phyloP scores from a whole-genome alignment of 805 yeast genomes.

The Metschnikowia matae region DNA sequence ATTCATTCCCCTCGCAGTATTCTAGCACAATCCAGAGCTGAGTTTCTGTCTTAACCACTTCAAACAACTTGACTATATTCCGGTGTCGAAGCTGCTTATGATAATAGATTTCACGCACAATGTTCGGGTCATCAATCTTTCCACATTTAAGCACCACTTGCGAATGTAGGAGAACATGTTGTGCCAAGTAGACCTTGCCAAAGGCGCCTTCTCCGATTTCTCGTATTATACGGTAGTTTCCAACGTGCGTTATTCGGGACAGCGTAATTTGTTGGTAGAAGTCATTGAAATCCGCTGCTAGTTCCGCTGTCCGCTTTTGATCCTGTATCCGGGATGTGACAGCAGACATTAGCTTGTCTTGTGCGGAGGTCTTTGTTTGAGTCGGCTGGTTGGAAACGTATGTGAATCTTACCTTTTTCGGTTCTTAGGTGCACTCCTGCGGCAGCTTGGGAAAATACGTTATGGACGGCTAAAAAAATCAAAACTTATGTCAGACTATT shows the following conservation, averaged over 20 bases:
- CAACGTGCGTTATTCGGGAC: slow-evolving; percentile 60
- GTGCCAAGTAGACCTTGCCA: slow-evolving; percentile 86
- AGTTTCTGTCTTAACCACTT: slow-evolving; percentile 75
- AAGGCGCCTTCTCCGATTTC: slow-evolving; percentile 90
- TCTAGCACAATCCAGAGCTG: slow-evolving; percentile 85
- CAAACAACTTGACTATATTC: slow-evolving; percentile 79
- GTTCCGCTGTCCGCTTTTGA: slow-evolving; percentile 44
- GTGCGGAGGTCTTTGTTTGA: background rate
- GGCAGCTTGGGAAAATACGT: background rate
- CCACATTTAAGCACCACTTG: slow-evolving; percentile 83
- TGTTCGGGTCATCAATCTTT: slow-evolving; percentile 69
- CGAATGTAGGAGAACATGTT: slow-evolving; percentile 67
- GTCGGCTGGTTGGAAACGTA: background rate
- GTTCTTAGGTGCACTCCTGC: slow-evolving; percentile 3
- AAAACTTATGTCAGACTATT: background rate
- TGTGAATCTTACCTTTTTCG: background rate
- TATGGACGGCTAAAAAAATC: background rate
- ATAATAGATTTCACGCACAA: slow-evolving; percentile 86
- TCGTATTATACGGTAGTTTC: slow-evolving; percentile 68
- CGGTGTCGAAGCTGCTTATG: slow-evolving; percentile 82
- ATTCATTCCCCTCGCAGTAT: slow-evolving; percentile 78
- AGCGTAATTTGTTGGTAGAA: slow-evolving; percentile 44
- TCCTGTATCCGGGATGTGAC: slow-evolving; percentile 20
- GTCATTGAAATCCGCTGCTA: slow-evolving; percentile 63
- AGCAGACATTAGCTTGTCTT: slow-evolving; percentile 12